Evolutionary conservation across 2,329 filamentous ascomycete genomes (phyloP), one percentile per base, ranked within the genome.

Genomic region (Aspergillus amoenus): DNA sequence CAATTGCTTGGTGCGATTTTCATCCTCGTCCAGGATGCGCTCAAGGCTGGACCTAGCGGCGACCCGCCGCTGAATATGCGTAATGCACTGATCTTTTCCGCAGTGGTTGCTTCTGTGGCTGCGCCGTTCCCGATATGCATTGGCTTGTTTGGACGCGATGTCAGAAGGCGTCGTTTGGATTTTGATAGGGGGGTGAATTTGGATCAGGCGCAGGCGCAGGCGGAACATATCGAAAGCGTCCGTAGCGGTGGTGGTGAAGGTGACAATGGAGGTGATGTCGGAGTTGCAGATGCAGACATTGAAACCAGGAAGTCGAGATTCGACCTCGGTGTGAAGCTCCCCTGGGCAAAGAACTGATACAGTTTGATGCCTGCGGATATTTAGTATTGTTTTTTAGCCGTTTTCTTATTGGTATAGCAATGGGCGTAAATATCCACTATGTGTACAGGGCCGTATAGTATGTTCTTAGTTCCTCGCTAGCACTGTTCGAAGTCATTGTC

Each of bases 1-100:
- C 93, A 97, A 78, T 75, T 97, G 7, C 76, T 95, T 1, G 94
- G 94, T 12, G 93, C 86, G 2, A 76, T 93, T 27, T 96, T 97
- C 69, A 89, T 97, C 66, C 77, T 99, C 30, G 76, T 93, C 56
- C 89, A 90, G 77, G 88, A 92, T 70, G 90, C 88, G 17, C 79
- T 97, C 45, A 79, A 79, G 65, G 76, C 77, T 0, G 79, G 78
- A 0, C 67, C 71, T 9, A 71, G 76, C 15, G 85, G 78, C 1
- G 66, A 75, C 37, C 90, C 89, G 13, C 88, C 88, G 0, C 73
- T 76, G 17, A 88, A 92, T 68, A 93, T 97, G 89, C 84, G 82
- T 65, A 80, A 82, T 21, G 85, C 89, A 1, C 78, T 97, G 59
- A 81, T 96, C 21, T 95, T 97, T 69, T 84, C 92, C 64, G 90